Evolutionary conservation across 805 yeast species (phyloP), one percentile per base, ranked within the genome.

Genomic region (Barnettozyma botsteinii): DNA sequence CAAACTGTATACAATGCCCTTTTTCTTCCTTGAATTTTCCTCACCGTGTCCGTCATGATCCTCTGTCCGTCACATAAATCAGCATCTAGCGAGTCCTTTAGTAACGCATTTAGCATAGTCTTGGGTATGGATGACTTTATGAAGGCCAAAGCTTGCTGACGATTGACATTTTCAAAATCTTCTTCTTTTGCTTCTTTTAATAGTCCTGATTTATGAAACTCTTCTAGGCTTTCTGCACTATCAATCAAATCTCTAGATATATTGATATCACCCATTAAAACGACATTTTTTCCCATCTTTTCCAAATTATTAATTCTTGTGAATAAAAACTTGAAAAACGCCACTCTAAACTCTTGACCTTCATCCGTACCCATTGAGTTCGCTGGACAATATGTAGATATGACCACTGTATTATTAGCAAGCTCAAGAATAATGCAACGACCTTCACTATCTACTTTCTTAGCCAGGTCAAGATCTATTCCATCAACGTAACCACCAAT

Each of bases 251-350:
- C 93, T 13, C 86, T 67, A 5, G 88, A 70, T 3, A 91, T 81
- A 55, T 91, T 91, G 13, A 91, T 71, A 57, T 91, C 98, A 3
- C 98, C 98, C 77, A 91, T 69, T 0, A 93, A 62, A 1, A 91
- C 65, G 5, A 91, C 88, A 12, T 75, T 61, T 50, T 89, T 83
- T 0, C 86, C 86, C 45, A 65, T 31, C 2, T 51, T 49, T n/a
- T 66, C 59, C 40, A 91, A 65, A 27, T 70, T 71, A 25, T 73
- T 61, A 14, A 85, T 72, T 33, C 98, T 70, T 39, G 70, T 61
- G 38, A 87, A 74, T 35, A 91, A 56, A 2, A 74, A 61, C 18
- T 66, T 64, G 38, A 86, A 63, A 51, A 85, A 91, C 13, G 65
- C 60, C 28, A 76, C 49, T 37, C 94, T 61, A 48, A 68, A 80